Percentiles rank a stretch among this genome's conserved stretches.
Evolutionary conservation across 208 protist genomes (phyloP).

Genomic region (Wallacemonas sp.): DNA sequence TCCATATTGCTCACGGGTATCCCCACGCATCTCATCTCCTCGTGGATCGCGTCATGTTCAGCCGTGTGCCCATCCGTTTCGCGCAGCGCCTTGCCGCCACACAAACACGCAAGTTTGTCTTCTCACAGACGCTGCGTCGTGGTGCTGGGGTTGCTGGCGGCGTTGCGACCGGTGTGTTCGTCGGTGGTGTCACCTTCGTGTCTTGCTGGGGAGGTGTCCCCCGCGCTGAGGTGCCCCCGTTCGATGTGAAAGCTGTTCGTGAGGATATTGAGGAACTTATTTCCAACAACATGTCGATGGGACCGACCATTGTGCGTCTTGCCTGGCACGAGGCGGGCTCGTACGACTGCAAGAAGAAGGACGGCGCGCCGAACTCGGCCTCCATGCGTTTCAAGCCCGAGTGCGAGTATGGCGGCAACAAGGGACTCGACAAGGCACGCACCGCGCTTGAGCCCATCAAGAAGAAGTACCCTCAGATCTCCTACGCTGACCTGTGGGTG

Average conservation of each 20-base stretch:
- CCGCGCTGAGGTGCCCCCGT: slow-evolving; percentile 38
- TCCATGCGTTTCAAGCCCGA: slow-evolving; percentile 84
- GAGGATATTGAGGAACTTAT: slow-evolving; percentile 62
- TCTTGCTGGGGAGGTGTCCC: slow-evolving; percentile 26
- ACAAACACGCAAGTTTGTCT: slow-evolving; percentile 4
- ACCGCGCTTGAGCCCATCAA: slow-evolving; percentile 88
- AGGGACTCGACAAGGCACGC: slow-evolving; percentile 79
- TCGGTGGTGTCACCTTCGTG: slow-evolving; percentile 40
- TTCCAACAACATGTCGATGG: slow-evolving; percentile 41
- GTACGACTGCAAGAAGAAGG: slow-evolving; percentile 59
- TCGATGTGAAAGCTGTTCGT: slow-evolving; percentile 46
- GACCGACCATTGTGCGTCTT: slow-evolving; percentile 69
- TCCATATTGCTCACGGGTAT: too few relatives aligned
- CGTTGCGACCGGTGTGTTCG: slow-evolving; percentile 30
- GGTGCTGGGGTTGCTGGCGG: slow-evolving; percentile 23
- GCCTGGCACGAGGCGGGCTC: slow-evolving; percentile 81
- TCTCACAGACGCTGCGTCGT: slow-evolving; percentile 14
- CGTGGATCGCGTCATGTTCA: too few relatives aligned
- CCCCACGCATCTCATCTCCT: too few relatives aligned
- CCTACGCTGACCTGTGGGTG: slow-evolving; percentile 93
- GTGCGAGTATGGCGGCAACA: slow-evolving; percentile 81
- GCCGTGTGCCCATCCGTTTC: slow-evolving; percentile 29
- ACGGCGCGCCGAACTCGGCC: slow-evolving; percentile 67
- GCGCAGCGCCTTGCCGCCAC: slow-evolving; percentile 29
- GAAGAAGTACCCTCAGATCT: slow-evolving; percentile 85